Base-by-base conservation (phyloP, 2,329 filamentous ascomycete genomes). In the Aspergillus fischeri region DNA sequence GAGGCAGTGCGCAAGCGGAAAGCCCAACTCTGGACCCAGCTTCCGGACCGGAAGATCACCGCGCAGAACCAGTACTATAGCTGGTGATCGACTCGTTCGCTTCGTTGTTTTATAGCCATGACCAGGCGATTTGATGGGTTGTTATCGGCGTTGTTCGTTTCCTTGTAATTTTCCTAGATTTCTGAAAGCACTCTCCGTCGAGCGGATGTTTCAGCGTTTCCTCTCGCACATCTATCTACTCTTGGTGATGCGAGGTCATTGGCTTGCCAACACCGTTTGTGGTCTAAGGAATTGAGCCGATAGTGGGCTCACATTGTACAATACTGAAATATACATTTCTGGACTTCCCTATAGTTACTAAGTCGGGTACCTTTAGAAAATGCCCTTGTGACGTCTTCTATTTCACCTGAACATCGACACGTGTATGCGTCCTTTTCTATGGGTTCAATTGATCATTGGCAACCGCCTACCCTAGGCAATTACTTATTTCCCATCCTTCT, bases 51-150 rank as follows among this genome's bases (percentile, higher is more conserved):
- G 60, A 90, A 89, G 6, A 82, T 99, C 55, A 87, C 88, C 60
- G 87, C 87, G 38, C 92, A 97, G 79, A 84, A 90, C 66, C 93
- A 91, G 70, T 95, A 94, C 74, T 95, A 95, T 76, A 86, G 89
- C 60, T 99, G 93, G 93, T 97, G 87, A 71, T 63, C 21, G 54
- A 29, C 44, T 50, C 56, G 35, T 45, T 24, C 49, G 52, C 27
- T 58, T 53, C 59, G 32, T 54, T 51, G 48, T 38, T 44, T 57
- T 56, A 47, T 54, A 47, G 51, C 41, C 44, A 52, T 28, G 24
- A 35, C 29, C 17, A 24, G 35, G 49, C 29, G 29, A 38, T 51
- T 51, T 51, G 29, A 51, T 35, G 49, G 49, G 24, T 41, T 38
- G 27, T 51, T 41, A 32, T 14, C 32, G 49, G 49, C 35, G 49